Conservation (phyloP, 176 grass and related monocot genomes). For the Zea mays region DNA sequence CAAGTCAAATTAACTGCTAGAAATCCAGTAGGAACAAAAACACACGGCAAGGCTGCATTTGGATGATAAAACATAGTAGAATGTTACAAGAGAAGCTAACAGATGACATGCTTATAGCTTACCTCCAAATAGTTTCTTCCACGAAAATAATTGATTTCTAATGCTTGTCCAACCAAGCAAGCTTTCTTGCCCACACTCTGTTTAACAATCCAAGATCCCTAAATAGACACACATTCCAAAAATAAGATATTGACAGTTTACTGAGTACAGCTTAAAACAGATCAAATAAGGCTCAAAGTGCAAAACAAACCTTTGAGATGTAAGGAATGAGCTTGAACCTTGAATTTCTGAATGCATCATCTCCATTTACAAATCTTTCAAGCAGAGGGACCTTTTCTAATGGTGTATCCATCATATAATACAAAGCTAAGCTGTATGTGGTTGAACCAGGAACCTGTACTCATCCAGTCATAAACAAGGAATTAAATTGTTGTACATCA, state of each 20-base stretch:
- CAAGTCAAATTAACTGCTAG: neutral
- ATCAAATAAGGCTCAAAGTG: neutral
- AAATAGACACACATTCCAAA: constrained; percentile 21
- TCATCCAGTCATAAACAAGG: constrained; percentile 35
- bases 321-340: constrained; percentile 99
- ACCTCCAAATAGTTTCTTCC: constrained; percentile 98
- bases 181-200: constrained; percentile 99
- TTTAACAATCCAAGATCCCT: constrained; percentile 99
- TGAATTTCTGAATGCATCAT: constrained; percentile 96
- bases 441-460: constrained; percentile 88
- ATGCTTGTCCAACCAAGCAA: constrained; percentile 88
- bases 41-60: neutral
- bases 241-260: neutral
- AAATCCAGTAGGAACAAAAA: neutral
- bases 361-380: constrained; percentile 87
- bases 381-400: constrained; percentile 86
- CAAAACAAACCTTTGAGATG: constrained; percentile 77
- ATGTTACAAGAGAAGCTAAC: constrained; percentile 13
- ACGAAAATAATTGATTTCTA: constrained; percentile 93
- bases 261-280: constrained; percentile 16
- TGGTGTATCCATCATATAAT: constrained; percentile 94
- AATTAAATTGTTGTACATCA: neutral
- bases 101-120: constrained; percentile 8
- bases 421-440: constrained; percentile 89
- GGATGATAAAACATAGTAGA: neutral